phyloP scores from a whole-genome alignment of 164 flowering plant genomes.

The Hamamelis virginiana region DNA sequence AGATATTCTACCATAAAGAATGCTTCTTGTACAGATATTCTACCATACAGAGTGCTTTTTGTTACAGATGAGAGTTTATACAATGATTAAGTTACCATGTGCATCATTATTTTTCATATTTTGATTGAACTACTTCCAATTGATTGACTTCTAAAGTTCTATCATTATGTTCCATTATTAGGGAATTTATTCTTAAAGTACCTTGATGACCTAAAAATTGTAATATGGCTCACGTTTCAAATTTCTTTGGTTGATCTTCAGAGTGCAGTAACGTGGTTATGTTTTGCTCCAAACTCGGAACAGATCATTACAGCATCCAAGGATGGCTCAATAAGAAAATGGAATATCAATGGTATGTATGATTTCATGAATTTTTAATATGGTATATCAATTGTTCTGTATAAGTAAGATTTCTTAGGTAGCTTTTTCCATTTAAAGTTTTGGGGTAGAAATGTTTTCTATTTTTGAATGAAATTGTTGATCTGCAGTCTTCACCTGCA shows the following conservation, averaged over 20 bases:
- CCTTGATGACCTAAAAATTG: too few relatives aligned
- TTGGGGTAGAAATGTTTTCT: neutral
- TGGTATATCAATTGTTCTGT: neutral
- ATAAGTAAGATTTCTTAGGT: neutral
- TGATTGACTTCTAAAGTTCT: too few relatives aligned
- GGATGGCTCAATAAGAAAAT: constrained; percentile 85
- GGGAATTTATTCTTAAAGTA: neutral
- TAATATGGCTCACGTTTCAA: constrained; percentile 2
- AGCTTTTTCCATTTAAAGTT: neutral
- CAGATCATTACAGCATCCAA: constrained; percentile 89
- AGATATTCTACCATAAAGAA: too few relatives aligned
- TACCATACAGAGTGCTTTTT: too few relatives aligned
- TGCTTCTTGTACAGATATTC: too few relatives aligned
- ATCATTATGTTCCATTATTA: neutral
- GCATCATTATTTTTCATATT: neutral
- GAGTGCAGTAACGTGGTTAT: constrained; percentile 99
- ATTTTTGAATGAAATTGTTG: neutral
- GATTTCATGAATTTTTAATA: neutral
- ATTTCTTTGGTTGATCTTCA: constrained; percentile 29
- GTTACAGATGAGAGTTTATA: too few relatives aligned
- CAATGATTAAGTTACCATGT: neutral
- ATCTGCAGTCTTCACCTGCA: neutral
- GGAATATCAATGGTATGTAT: constrained; percentile 93
- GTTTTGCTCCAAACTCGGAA: constrained; percentile 84
- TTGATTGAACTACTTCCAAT: too few relatives aligned